A percentile compares a stretch with the other conserved stretches of the same genome.
phyloP scores from a whole-genome alignment of 306 rosid species.

The Lupinus albus region DNA sequence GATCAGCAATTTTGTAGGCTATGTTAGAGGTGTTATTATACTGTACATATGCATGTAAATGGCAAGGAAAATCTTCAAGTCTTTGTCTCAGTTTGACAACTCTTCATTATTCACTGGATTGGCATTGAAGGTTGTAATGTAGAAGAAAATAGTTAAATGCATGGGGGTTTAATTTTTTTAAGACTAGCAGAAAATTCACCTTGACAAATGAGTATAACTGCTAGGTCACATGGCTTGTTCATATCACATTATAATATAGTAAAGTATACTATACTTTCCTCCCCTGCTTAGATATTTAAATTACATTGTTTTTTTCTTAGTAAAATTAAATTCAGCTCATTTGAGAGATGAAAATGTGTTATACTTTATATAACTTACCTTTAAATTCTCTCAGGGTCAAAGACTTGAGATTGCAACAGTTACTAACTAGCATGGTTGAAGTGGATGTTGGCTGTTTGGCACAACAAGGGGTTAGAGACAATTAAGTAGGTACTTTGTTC shows the following conservation, averaged over 20 bases:
- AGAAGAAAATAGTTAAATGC: slow-evolving; percentile 16
- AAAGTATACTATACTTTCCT: not conserved
- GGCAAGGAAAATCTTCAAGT: slow-evolving; percentile 50
- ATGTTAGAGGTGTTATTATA: slow-evolving; percentile 58
- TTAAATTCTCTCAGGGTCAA: too few species aligned
- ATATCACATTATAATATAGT: not conserved
- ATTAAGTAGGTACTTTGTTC: too few species aligned
- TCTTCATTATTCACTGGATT: slow-evolving; percentile 8
- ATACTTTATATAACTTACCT: too few species aligned
- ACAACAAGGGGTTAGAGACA: too few species aligned
- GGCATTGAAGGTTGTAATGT: slow-evolving; percentile 32
- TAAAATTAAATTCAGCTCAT: too few species aligned
- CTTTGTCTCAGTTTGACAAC: slow-evolving; percentile 29
- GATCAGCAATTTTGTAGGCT: slow-evolving; percentile 62
- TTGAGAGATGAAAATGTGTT: too few species aligned
- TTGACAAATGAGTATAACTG: not conserved
- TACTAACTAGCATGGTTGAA: too few species aligned
- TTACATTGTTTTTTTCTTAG: too few species aligned
- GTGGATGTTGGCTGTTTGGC: too few species aligned
- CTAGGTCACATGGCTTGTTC: not conserved
- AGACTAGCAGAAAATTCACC: not conserved
- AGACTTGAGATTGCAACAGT: too few species aligned
- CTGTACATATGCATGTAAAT: slow-evolving; percentile 90
- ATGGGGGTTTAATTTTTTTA: not conserved
- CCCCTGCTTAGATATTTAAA: too few species aligned